phyloP scores from a whole-genome alignment of 2,329 filamentous ascomycete genomes.

The Davidsoniella australis region DNA sequence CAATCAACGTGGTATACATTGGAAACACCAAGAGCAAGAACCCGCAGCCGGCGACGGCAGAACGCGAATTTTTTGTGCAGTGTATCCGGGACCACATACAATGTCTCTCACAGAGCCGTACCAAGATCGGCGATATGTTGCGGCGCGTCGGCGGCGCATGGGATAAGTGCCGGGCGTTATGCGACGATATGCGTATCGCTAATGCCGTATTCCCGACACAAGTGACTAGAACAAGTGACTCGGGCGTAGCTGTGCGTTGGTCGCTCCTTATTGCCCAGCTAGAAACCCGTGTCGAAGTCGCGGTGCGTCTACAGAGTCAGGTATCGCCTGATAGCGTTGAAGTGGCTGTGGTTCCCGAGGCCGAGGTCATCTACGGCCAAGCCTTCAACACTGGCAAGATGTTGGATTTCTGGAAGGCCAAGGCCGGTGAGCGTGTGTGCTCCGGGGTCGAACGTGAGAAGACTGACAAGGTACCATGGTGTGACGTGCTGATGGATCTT shows the following conservation, averaged over 20 bases:
- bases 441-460: constrained; percentile 15
- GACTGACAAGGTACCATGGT: constrained; percentile 29
- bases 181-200: constrained; percentile 43
- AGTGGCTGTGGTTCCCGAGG: constrained; percentile 35
- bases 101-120: constrained; percentile 39
- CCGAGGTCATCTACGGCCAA: constrained; percentile 59
- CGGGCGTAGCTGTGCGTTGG: constrained; percentile 45
- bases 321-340: constrained; percentile 32
- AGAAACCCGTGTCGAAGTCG: constrained; percentile 50
- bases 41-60: constrained; percentile 38
- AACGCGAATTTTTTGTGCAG: constrained; percentile 60
- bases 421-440: constrained; percentile 5
- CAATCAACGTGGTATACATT: constrained; percentile 56
- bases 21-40: constrained; percentile 38
- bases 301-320: constrained; percentile 35
- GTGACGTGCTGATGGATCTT: constrained; percentile 36
- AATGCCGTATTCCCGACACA: constrained; percentile 47
- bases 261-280: constrained; percentile 46
- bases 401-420: constrained; percentile 40
- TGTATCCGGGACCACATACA: constrained; percentile 53
- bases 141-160: constrained; percentile 43
- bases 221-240: constrained; percentile 21
- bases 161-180: constrained; percentile 44
- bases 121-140: constrained; percentile 40
- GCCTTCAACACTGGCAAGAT: constrained; percentile 61